A percentile compares a stretch with the other conserved stretches of the same genome.
Conservation (phyloP, 2,329 filamentous ascomycete species). For the Esteya vermicola region DNA sequence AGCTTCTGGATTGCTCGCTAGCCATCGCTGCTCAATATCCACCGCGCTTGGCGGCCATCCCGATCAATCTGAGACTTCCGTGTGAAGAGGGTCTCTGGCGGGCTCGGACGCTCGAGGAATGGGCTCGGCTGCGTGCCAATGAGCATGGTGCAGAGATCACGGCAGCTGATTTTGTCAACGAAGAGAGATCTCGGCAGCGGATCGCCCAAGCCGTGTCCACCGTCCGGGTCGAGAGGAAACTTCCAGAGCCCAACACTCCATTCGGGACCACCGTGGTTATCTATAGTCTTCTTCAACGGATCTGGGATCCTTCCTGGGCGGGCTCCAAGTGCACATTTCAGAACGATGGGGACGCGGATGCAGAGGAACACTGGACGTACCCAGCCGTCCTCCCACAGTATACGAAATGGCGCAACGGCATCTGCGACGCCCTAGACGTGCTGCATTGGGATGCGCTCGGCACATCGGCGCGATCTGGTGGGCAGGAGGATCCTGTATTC, state of each 20-base stretch:
- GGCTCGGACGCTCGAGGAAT: too few relatives aligned
- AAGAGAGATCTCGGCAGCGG: neutral
- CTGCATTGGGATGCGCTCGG: conserved; percentile 28
- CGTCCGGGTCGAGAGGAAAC: neutral
- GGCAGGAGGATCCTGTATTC: conserved; percentile 27
- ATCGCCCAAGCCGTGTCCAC: neutral
- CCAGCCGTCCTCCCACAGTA: neutral
- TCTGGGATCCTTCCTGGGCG: neutral
- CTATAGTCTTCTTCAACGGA: neutral
- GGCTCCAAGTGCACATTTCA: neutral
- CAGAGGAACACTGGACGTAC: neutral
- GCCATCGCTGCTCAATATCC: neutral
- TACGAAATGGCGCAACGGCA: conserved; percentile 26
- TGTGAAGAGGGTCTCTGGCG: neutral
- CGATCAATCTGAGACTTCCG: neutral
- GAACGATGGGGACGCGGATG: neutral
- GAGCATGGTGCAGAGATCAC: neutral
- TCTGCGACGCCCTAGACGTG: conserved; percentile 26
- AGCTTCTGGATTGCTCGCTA: neutral
- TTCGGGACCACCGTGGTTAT: neutral
- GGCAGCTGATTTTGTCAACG: neutral
- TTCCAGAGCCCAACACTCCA: neutral
- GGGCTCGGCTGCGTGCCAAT: too few relatives aligned
- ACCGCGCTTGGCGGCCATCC: neutral
- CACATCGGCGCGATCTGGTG: conserved; percentile 21